phyloP scores from a whole-genome alignment of 345 rosid species.

The Raphanus raphanistrum region DNA sequence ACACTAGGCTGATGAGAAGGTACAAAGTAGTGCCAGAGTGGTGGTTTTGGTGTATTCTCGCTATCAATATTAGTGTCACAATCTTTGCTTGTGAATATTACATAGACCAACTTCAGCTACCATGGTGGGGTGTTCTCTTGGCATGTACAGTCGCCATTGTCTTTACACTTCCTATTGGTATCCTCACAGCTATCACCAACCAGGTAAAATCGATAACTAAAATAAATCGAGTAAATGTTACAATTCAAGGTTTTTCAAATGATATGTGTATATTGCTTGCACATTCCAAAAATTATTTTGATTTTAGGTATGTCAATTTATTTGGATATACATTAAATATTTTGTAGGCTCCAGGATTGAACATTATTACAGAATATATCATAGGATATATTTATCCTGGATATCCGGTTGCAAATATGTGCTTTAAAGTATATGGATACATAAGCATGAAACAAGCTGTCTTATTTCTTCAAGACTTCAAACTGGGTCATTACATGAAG shows the following conservation, averaged over 20 bases:
- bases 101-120: conserved; percentile 83
- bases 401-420: conserved; percentile 94
- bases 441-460: conserved; percentile 92
- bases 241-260: neutral
- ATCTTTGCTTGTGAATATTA: conserved; percentile 82
- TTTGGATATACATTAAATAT: neutral
- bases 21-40: conserved; percentile 86
- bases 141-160: conserved; percentile 78
- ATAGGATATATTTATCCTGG: conserved; percentile 97
- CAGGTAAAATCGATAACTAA: conserved; percentile 49
- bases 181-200: conserved; percentile 93
- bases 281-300: too few relatives aligned
- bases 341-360: conserved; percentile 80
- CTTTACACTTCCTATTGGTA: conserved; percentile 93
- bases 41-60: conserved; percentile 86
- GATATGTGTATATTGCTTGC: neutral
- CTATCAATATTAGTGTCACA: conserved; percentile 60
- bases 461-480: conserved; percentile 90
- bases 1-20: conserved; percentile 71
- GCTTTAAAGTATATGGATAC: conserved; percentile 97
- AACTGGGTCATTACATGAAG: conserved; percentile 98
- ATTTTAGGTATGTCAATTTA: neutral
- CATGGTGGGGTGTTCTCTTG: conserved; percentile 98
- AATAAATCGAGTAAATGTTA: neutral
- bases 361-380: conserved; percentile 85